Base-by-base conservation (phyloP, 1,139 yeast genomes). In the Trichomonascaceae sp. region DNA sequence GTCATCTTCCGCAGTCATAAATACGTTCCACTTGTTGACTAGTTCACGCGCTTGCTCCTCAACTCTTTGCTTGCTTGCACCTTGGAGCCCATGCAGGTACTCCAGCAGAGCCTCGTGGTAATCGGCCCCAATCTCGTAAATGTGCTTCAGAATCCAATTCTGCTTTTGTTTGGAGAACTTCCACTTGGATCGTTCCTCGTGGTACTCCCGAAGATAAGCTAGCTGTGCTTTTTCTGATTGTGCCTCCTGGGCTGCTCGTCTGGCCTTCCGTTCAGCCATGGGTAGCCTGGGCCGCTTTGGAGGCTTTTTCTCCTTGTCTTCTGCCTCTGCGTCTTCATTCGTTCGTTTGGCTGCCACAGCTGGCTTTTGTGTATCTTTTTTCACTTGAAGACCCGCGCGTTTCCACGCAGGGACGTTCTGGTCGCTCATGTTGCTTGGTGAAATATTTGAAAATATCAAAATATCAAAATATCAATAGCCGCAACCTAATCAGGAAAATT, bases 101-200 rank as follows among this genome's bases (percentile, higher is more conserved):
- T 55, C 54, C 14, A 65, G 45, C 39, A 85, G 54, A 28, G 74
- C 73, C 2, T 54, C 61, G 31, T 66, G 70, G 46, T 81, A 85
- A 2, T 67, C 60, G 1, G 59, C 64, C 1, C 77, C 80, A 13
- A 77, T 67, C 11, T 13, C 13, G 41, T 65, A 67, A 31, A 81
- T 59, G 55, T 84, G 76, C 49, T 77, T 78, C 42, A 85, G 57
- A 33, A 87, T 66, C 96, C 96, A 87, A 52, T 84, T 85, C 54
- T 87, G 97, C 46, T 87, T 85, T 60, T 81, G 93, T 51, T 87
- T 87, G 38, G 93, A 79, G 53, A 87, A 87, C 59, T 85, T 87
- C 97, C 97, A 87, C 22, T 68, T 65, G 0, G 60, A 69, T 39
- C 63, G 65, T 45, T 76, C 84, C 6, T 67, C 63, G 16, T 63